Base-by-base conservation (phyloP, 2,329 filamentous ascomycete species). In the Corinectria fuckeliana region DNA sequence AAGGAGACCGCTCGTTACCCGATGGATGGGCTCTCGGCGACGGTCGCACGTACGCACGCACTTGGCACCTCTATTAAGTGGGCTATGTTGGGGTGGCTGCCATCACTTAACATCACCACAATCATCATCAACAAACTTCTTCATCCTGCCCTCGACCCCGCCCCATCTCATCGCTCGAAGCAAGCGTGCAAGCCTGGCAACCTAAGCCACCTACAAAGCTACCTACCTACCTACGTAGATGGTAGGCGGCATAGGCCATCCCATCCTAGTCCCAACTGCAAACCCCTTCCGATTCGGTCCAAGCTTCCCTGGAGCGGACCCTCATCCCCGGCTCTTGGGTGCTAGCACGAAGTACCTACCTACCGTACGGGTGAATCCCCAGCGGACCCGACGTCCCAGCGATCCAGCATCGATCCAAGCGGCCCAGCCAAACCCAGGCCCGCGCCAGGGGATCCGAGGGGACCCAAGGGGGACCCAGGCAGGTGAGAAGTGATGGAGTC, bases 251-350 rank as follows among this genome's bases (percentile, higher is more conserved):
- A 47, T 51, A 54, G 45, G 42, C 50, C 25, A 54, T 65, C 59
- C 61, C 53, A 38, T 45, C 32, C 32, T 28, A 10, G 8, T 28
- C 8, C n/a, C 32, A 18, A n/a, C 32, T 34, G 21, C 36, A 16
- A 54, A 55, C 21, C 65, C 63, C 62, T 61, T 57, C 64, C 60
- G 13, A 26, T 67, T 67, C 38, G 32, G 67, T 67, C 54, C 60
- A 69, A 69, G 67, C 60, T 68, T 57, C 50, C 44, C 48, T 61
- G 65, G 65, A 48, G 59, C 64, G 51, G 47, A 55, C 66, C 65
- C 65, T 68, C 53, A 56, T 60, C 66, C 66, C 67, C 67, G 67
- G 67, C 59, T 53, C 39, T 56, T 62, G 56, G 36, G 55, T 56
- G 57, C 38, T 61, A 55, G 64, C 54, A 51, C 58, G 56, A 64